Evolutionary conservation across 2,329 filamentous ascomycete genomes (phyloP).

Genomic region (Colletotrichum abscissum): DNA sequence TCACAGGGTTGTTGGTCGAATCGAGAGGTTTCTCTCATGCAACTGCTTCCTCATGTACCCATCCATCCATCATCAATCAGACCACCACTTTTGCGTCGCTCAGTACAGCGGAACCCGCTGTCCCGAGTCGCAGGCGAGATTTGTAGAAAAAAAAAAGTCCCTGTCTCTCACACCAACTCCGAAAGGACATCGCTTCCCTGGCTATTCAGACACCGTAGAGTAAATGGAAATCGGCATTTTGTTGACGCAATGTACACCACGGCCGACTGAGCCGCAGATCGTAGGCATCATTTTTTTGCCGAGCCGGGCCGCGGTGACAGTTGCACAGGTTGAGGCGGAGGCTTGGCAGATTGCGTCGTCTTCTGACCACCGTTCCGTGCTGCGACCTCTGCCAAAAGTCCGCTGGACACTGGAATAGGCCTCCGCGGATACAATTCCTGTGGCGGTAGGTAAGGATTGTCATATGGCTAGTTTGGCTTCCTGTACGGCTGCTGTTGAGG

Average conservation of each 20-base stretch:
- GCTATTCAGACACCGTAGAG: constrained; percentile 26
- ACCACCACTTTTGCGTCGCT: neutral
- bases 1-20: neutral
- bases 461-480: constrained; percentile 26
- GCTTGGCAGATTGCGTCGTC: neutral
- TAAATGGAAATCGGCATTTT: constrained; percentile 1
- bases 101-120: neutral
- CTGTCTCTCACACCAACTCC: constrained; percentile 24
- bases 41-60: constrained; percentile 10
- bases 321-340: neutral
- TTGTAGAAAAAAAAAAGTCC: neutral
- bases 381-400: too few relatives aligned
- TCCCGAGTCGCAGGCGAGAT: neutral
- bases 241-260: neutral
- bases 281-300: neutral
- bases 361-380: neutral
- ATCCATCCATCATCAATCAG: constrained; percentile 16
- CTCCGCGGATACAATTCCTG: neutral
- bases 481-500: constrained; percentile 48
- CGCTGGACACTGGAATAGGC: neutral
- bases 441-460: neutral
- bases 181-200: constrained; percentile 18
- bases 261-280: neutral
- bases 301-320: neutral
- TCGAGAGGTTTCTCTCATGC: neutral